Percentiles rank a stretch among this genome's conserved stretches.
Evolutionary conservation across 1,284 basidiomycete genomes (phyloP).

Genomic region (Chalciporus sp.): DNA sequence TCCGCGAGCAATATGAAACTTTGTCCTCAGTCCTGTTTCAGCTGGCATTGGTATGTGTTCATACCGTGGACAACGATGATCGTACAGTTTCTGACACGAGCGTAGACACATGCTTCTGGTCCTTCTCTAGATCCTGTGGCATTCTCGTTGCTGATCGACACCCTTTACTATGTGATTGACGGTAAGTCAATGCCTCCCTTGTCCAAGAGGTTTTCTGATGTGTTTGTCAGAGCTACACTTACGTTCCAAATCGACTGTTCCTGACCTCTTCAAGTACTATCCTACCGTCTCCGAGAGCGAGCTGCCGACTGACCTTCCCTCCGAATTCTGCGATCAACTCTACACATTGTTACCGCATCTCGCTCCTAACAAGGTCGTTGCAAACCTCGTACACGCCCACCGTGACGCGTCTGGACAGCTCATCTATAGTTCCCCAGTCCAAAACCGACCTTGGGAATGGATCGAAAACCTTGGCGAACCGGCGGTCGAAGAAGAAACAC

Average conservation of each 20-base stretch:
- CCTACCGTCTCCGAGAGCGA: conserved; percentile 52
- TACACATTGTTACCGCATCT: conserved; percentile 50
- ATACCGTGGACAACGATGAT: not conserved
- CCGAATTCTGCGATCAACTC: conserved; percentile 57
- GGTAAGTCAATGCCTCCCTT: conserved; percentile 46
- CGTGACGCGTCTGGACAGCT: conserved; percentile 47
- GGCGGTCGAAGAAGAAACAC: conserved; percentile 25
- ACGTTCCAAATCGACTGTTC: conserved; percentile 49
- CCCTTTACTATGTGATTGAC: conserved; percentile 70
- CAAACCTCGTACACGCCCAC: conserved; percentile 58
- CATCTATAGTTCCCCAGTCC: conserved; percentile 53
- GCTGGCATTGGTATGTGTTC: conserved; percentile 55
- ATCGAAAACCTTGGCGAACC: conserved; percentile 74
- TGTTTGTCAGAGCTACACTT: conserved; percentile 55
- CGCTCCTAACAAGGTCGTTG: conserved; percentile 51
- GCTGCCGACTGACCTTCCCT: conserved; percentile 56
- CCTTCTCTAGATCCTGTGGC: conserved; percentile 52
- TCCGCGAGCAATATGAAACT: conserved; percentile 47
- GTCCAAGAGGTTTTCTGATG: not conserved
- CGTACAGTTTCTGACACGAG: conserved; percentile 11
- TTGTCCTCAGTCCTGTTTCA: conserved; percentile 52
- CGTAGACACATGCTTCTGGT: conserved; percentile 54
- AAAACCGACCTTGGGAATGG: conserved; percentile 85
- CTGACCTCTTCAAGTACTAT: conserved; percentile 66
- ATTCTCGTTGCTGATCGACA: conserved; percentile 72